A percentile compares a stretch with the other conserved stretches of the same genome.
These are phyloP conservation scores for Blastocrithidia nonstop DNA, from an alignment of 208 protist genomes.

Conservation along the genomic window DNA sequence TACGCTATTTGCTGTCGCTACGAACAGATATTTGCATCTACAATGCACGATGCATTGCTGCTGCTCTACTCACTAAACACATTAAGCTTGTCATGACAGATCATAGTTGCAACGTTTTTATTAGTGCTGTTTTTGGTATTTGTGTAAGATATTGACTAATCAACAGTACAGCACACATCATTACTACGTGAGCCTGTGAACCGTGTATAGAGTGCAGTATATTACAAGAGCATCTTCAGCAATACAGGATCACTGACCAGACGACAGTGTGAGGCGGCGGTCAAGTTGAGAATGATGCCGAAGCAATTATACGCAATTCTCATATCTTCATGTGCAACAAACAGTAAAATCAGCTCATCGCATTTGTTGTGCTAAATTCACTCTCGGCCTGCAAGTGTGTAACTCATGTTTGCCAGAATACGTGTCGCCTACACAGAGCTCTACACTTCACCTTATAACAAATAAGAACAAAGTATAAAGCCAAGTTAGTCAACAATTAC, in stretches of 20 bases:
- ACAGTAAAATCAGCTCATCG: slow-evolving; percentile 66
- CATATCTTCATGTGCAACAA: slow-evolving; percentile 65
- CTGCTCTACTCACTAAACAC: slow-evolving; percentile 1
- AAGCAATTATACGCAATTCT: slow-evolving; percentile 75
- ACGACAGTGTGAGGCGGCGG: slow-evolving; percentile 47
- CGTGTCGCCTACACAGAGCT: slow-evolving; percentile 65
- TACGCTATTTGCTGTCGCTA: slow-evolving; percentile 50
- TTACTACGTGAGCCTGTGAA: slow-evolving; percentile 14
- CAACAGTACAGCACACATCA: slow-evolving; percentile 8
- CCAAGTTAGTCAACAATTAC: slow-evolving; percentile 34
- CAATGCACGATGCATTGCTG: neutral
- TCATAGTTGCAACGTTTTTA: neutral
- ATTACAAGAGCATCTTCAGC: slow-evolving; percentile 43
- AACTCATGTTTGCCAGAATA: slow-evolving; percentile 61
- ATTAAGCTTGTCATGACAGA: neutral
- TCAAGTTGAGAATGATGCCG: slow-evolving; percentile 64
- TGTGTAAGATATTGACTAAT: neutral
- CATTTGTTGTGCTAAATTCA: slow-evolving; percentile 68
- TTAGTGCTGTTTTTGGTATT: neutral
- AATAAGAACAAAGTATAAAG: slow-evolving; percentile 28
- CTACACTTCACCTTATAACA: slow-evolving; percentile 64
- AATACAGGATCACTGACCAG: slow-evolving; percentile 40
- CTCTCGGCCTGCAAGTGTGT: slow-evolving; percentile 57
- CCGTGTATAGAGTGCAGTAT: slow-evolving; percentile 48
- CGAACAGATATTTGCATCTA: slow-evolving; percentile 10